Evolutionary conservation across 306 rosid species (phyloP).

Genomic region (Fragaria ananassa): DNA sequence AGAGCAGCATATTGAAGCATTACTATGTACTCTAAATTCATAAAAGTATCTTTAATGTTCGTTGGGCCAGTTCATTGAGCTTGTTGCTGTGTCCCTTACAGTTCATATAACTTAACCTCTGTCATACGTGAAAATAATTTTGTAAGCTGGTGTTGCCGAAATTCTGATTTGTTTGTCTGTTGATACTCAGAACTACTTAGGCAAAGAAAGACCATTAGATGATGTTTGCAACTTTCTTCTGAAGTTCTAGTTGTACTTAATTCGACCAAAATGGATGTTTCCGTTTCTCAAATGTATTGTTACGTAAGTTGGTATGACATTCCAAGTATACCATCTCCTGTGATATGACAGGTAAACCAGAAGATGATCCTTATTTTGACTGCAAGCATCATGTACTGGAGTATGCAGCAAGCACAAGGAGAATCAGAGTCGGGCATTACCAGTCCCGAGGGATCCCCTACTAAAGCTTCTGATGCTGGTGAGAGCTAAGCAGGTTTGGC

Average conservation of each 20-base stretch:
- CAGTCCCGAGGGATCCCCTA: slow-evolving; percentile 34
- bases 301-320: not conserved
- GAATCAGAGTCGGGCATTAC: slow-evolving; percentile 26
- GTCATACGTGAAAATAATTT: no score
- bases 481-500: slow-evolving; percentile 36
- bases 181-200: no score
- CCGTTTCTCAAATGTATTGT: not conserved
- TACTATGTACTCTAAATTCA: no score
- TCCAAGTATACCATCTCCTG: slow-evolving; percentile 6
- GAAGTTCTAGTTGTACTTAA: not conserved
- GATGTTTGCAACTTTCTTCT: no score
- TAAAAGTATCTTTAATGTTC: no score
- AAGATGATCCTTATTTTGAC: slow-evolving; percentile 93
- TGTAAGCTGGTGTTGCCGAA: no score
- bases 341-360: slow-evolving; percentile 66
- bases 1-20: no score
- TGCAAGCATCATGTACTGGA: slow-evolving; percentile 98
- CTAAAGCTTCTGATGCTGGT: slow-evolving; percentile 27
- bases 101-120: no score
- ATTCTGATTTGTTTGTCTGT: no score
- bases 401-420: slow-evolving; percentile 64
- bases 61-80: no score
- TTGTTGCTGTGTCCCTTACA: no score
- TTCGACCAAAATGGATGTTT: not conserved
- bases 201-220: no score